These are phyloP conservation scores for Bromus sterilis DNA, from an alignment of 176 grass and related monocot genomes.

Conservation along the genomic window DNA sequence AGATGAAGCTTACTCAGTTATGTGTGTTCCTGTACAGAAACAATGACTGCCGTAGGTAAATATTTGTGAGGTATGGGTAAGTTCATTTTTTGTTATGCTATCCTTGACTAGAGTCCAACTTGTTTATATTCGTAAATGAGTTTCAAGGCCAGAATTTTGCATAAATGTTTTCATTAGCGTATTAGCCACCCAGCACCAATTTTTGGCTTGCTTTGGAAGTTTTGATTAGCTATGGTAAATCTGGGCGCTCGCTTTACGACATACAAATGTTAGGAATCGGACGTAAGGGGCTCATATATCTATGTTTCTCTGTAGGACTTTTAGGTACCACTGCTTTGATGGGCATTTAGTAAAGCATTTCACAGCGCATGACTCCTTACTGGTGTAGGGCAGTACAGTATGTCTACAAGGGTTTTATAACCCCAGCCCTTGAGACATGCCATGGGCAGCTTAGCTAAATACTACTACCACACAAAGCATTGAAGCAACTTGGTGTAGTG, in stretches of 20 bases:
- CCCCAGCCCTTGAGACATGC: not conserved
- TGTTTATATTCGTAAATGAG: not conserved
- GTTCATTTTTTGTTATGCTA: constrained; percentile 2
- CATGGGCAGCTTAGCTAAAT: not conserved
- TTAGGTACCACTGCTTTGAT: constrained; percentile 2
- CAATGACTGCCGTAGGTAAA: constrained; percentile 38
- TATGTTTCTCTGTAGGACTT: not conserved
- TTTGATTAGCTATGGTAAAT: not conserved
- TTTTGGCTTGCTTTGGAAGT: not conserved
- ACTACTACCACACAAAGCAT: not conserved
- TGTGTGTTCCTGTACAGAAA: constrained; percentile 31
- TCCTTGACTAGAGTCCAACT: not conserved
- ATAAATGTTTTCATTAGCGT: not conserved
- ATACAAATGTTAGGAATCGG: not conserved
- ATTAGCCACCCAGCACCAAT: not conserved
- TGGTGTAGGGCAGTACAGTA: constrained; percentile 3
- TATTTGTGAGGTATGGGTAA: constrained; percentile 16
- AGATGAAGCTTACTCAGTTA: constrained; percentile 17
- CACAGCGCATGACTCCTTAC: not conserved
- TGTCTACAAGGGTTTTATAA: constrained; percentile 1
- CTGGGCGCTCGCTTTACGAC: not conserved
- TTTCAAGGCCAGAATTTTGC: not conserved
- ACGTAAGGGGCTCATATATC: not conserved
- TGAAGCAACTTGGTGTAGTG: not conserved
- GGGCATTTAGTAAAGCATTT: constrained; percentile 20